Percentiles rank a stretch among this genome's conserved stretches.
These are phyloP conservation scores for Sonneratia alba DNA, from an alignment of 345 rosid genomes.

Conservation along the genomic window DNA sequence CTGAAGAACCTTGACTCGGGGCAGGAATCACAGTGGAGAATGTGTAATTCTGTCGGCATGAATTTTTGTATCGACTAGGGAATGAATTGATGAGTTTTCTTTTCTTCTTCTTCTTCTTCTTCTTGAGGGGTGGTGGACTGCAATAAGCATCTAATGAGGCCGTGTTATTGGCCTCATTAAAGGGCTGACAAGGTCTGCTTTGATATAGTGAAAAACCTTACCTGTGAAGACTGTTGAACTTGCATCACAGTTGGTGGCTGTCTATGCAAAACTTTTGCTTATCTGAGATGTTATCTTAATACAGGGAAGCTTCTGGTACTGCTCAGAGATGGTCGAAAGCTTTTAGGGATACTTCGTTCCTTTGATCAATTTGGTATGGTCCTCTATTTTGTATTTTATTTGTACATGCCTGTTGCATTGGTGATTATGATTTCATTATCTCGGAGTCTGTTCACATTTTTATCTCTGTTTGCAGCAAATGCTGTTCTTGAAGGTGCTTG, in stretches of 20 bases:
- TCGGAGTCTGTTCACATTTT: background rate
- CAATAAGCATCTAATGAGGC: no score
- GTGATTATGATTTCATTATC: background rate
- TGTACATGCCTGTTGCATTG: background rate
- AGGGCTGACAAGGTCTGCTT: background rate
- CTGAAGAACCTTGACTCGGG: background rate
- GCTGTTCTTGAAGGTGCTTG: slow-evolving; percentile 96
- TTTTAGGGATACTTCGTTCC: slow-evolving; percentile 84
- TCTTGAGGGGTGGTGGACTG: no score
- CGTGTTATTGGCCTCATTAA: background rate
- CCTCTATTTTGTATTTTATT: background rate
- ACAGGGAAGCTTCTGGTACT: slow-evolving; percentile 86
- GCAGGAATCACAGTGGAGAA: background rate
- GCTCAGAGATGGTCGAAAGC: slow-evolving; percentile 88
- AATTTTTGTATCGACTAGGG: background rate
- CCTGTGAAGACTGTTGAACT: background rate
- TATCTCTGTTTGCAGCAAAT: slow-evolving; percentile 51
- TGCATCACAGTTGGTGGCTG: background rate
- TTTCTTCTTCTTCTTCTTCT: no score
- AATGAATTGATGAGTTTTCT: background rate
- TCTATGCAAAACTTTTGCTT: background rate
- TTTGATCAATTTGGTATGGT: slow-evolving; percentile 90
- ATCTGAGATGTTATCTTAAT: background rate
- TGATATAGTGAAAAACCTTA: background rate
- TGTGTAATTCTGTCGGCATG: background rate